Conservation (phyloP, 2,329 filamentous ascomycete species). For the Monilinia fructigena region DNA sequence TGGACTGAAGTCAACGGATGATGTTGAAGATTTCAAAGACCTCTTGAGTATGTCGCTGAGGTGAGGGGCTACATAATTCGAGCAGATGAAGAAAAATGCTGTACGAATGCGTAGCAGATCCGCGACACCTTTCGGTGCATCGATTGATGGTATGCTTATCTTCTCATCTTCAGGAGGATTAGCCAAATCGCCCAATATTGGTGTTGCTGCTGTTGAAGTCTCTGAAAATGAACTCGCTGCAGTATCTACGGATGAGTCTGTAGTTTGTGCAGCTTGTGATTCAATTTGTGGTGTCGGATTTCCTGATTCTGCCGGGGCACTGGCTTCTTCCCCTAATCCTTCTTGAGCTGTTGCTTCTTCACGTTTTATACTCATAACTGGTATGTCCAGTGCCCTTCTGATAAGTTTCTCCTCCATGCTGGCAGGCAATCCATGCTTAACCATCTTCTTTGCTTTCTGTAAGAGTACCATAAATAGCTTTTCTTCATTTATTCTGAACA, state of each 20-base stretch:
- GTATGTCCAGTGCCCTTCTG: slow-evolving; percentile 70
- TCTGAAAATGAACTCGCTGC: slow-evolving; percentile 43
- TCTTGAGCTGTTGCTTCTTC: slow-evolving; percentile 47
- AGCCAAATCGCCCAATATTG: slow-evolving; percentile 37
- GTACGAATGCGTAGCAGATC: slow-evolving; percentile 50
- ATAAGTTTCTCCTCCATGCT: slow-evolving; percentile 89
- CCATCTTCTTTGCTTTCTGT: slow-evolving; percentile 69
- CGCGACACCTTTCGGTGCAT: slow-evolving; percentile 41
- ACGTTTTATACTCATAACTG: slow-evolving; percentile 66
- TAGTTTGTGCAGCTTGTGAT: slow-evolving; percentile 40
- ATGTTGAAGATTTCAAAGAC: slow-evolving; percentile 41
- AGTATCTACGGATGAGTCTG: slow-evolving; percentile 38
- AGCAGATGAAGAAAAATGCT: slow-evolving; percentile 49
- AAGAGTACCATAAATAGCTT: slow-evolving; percentile 68
- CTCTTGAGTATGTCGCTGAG: slow-evolving; percentile 43
- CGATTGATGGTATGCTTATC: slow-evolving; percentile 29
- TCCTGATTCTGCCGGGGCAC: slow-evolving; percentile 31
- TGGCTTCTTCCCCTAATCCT: slow-evolving; percentile 36
- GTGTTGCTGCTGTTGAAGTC: slow-evolving; percentile 42
- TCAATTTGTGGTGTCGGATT: slow-evolving; percentile 38
- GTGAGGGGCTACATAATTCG: slow-evolving; percentile 47
- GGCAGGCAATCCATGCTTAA: slow-evolving; percentile 62
- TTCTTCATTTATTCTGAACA: slow-evolving; percentile 75
- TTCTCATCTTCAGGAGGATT: slow-evolving; percentile 30
- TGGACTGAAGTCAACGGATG: slow-evolving; percentile 61